phyloP scores from a whole-genome alignment of 768 basidiomycete genomes.

The Suillus luteus region DNA sequence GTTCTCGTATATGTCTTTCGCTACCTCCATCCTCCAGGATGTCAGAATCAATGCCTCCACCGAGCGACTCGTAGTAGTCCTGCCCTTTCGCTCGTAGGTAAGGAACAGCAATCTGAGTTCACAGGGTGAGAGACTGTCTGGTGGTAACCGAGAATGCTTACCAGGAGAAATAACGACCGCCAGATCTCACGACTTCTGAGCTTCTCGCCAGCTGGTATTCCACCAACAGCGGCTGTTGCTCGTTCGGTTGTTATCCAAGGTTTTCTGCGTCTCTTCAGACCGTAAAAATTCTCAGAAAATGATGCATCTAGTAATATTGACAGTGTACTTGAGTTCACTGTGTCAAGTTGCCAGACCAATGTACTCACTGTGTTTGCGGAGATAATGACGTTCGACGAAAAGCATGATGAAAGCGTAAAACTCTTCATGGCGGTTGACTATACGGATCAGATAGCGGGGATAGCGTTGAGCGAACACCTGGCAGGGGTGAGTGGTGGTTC shows the following conservation, averaged over 20 bases:
- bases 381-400: slow-evolving; percentile 88
- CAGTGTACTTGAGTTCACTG: background rate
- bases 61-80: slow-evolving; percentile 88
- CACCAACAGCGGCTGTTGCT: slow-evolving; percentile 65
- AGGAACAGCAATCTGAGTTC: slow-evolving; percentile 71
- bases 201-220: slow-evolving; percentile 63
- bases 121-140: background rate
- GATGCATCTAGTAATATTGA: slow-evolving; percentile 66
- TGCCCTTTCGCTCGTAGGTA: slow-evolving; percentile 88
- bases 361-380: slow-evolving; percentile 77
- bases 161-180: slow-evolving; percentile 79
- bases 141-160: slow-evolving; percentile 38
- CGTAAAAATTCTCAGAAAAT: slow-evolving; percentile 96
- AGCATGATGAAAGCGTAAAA: slow-evolving; percentile 90
- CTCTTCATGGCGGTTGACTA: slow-evolving; percentile 96
- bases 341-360: background rate
- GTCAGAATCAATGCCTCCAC: slow-evolving; percentile 77
- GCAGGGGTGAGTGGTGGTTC: background rate
- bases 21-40: slow-evolving; percentile 56
- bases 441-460: slow-evolving; percentile 86
- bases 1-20: slow-evolving; percentile 43
- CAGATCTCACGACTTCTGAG: slow-evolving; percentile 68
- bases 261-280: slow-evolving; percentile 75
- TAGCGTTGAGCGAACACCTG: slow-evolving; percentile 95
- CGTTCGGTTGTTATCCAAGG: slow-evolving; percentile 73